A percentile compares a stretch with the other conserved stretches of the same genome.
Conservation (phyloP, 2,329 filamentous ascomycete species). For the Diplodia corticola region DNA sequence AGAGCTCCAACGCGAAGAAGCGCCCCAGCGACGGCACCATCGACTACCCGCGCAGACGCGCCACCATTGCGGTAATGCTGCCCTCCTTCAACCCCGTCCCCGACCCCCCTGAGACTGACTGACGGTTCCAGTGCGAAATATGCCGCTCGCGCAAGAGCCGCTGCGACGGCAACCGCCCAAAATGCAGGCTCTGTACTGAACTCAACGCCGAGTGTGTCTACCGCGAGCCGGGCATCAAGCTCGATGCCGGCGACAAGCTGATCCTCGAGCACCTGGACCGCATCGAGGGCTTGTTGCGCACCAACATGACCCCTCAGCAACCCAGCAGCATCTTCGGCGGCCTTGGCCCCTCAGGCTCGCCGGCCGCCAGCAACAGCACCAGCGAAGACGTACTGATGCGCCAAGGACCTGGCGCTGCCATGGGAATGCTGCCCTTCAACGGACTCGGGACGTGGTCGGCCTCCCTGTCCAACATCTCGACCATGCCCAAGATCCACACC, state of each 20-base stretch:
- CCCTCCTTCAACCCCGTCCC: background rate
- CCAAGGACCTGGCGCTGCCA: conserved; percentile 38
- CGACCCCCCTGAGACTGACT: conserved; percentile 31
- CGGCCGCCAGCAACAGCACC: conserved; percentile 46
- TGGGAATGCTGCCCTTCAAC: conserved; percentile 44
- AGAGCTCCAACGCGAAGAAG: conserved; percentile 39
- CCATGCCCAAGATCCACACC: conserved; percentile 82
- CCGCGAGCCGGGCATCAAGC: conserved; percentile 81
- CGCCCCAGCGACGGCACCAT: conserved; percentile 44
- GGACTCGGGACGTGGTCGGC: conserved; percentile 73
- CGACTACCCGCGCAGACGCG: conserved; percentile 44
- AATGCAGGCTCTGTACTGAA: conserved; percentile 81
- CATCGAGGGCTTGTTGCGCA: conserved; percentile 77
- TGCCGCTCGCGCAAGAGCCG: conserved; percentile 78
- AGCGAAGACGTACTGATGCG: conserved; percentile 45
- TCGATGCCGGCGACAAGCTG: conserved; percentile 82
- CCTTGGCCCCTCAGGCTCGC: conserved; percentile 35
- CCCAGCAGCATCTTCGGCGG: conserved; percentile 45
- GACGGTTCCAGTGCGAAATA: conserved; percentile 69
- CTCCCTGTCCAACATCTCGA: conserved; percentile 68
- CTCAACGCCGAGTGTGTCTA: conserved; percentile 82
- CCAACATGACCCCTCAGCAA: conserved; percentile 63
- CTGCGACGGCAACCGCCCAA: conserved; percentile 76
- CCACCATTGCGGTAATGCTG: conserved; percentile 42
- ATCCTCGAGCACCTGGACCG: conserved; percentile 76